A percentile compares a stretch with the other conserved stretches of the same genome.
Conservation (phyloP, 352 stramenopile species). For the Globisporangium barbulae region DNA sequence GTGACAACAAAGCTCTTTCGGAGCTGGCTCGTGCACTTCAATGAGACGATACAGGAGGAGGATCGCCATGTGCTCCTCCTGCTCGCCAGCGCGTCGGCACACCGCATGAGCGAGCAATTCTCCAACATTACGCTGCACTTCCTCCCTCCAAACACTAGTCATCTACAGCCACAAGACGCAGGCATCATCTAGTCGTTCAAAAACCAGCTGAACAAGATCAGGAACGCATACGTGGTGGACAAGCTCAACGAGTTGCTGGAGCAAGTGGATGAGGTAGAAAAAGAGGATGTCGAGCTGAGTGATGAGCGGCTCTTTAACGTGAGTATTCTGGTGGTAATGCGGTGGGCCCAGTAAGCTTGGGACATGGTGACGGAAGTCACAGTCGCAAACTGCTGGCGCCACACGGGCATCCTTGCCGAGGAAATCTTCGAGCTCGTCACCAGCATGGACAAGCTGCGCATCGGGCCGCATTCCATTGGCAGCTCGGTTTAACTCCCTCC, state of each 20-base stretch:
- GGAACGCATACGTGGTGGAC: not conserved
- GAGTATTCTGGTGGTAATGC: not conserved
- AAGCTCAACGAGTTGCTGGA: not conserved
- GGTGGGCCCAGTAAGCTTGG: too few relatives aligned
- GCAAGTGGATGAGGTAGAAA: not conserved
- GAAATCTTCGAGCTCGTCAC: not conserved
- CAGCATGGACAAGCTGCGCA: not conserved
- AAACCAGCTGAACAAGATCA: conserved; percentile 1
- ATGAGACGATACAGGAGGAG: not conserved
- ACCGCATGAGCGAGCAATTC: not conserved
- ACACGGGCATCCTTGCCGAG: not conserved
- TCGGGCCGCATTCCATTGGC: not conserved
- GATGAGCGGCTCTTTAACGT: not conserved
- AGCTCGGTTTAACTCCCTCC: not conserved
- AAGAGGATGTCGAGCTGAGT: not conserved
- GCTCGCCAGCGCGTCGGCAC: not conserved
- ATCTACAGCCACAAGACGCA: not conserved
- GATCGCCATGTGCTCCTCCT: not conserved
- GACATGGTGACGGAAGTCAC: too few relatives aligned
- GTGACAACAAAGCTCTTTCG: not conserved
- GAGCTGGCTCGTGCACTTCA: not conserved
- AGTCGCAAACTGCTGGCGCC: too few relatives aligned
- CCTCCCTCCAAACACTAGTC: not conserved
- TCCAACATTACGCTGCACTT: not conserved
- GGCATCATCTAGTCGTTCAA: not conserved